Conservation (phyloP, 306 rosid genomes). For the Lathyrus aphaca region DNA sequence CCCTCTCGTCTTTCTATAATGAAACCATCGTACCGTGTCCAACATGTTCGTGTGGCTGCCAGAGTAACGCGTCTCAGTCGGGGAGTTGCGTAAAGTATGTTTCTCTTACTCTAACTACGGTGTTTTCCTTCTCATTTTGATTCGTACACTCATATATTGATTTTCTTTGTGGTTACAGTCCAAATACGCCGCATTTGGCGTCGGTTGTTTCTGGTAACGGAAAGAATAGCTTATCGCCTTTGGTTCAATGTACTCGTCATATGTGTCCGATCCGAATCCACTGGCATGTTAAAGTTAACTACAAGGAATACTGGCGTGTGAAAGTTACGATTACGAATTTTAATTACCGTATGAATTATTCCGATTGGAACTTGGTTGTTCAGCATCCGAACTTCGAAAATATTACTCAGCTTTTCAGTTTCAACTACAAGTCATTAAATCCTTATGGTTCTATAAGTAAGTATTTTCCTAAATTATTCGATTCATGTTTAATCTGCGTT, state of each 20-base stretch:
- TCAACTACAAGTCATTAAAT: slow-evolving; percentile 70
- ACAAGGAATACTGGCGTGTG: slow-evolving; percentile 85
- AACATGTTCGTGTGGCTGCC: slow-evolving; percentile 80
- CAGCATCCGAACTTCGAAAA: slow-evolving; percentile 91
- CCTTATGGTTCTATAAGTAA: slow-evolving; percentile 75
- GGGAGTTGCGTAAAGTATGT: slow-evolving; percentile 74
- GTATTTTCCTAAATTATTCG: slow-evolving; percentile 38
- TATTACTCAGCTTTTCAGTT: slow-evolving; percentile 78
- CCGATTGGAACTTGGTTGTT: slow-evolving; percentile 81
- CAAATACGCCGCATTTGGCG: slow-evolving; percentile 64
- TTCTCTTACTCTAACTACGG: slow-evolving; percentile 16
- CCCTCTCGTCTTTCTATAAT: slow-evolving; percentile 85
- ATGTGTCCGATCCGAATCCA: slow-evolving; percentile 92
- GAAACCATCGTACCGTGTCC: slow-evolving; percentile 78
- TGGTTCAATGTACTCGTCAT: slow-evolving; percentile 80
- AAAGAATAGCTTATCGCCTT: slow-evolving; percentile 53
- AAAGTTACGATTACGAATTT: slow-evolving; percentile 79
- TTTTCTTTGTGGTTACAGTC: slow-evolving; percentile 46
- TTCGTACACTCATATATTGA: slow-evolving; percentile 12
- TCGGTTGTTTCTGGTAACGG: slow-evolving; percentile 63
- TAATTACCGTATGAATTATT: slow-evolving; percentile 80
- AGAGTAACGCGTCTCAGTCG: slow-evolving; percentile 49
- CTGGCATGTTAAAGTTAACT: slow-evolving; percentile 87
- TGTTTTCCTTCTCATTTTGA: slow-evolving; percentile 14
- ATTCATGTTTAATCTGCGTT: neutral